Base-by-base conservation (phyloP, 257 asterid species). In the Solanum rostratum region DNA sequence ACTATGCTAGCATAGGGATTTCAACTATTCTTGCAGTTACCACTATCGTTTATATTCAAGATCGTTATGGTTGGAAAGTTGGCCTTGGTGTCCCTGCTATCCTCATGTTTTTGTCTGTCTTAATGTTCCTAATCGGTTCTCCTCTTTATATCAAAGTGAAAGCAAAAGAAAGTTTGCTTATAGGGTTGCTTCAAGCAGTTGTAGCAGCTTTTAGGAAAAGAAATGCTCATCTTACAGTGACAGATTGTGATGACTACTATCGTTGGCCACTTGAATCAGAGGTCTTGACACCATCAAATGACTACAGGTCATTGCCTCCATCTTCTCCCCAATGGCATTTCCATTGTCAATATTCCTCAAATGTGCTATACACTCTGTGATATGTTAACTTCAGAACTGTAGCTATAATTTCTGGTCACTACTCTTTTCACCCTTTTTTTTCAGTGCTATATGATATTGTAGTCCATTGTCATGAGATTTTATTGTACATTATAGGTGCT, bases 191-290 rank as follows among this genome's bases (percentile, higher is more conserved):
- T 52, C 88, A 83, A 86, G 84, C 70, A 37, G 83, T 57, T 70
- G 88, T 81, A 6, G 88, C 87, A 41, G 82, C 87, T 54, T 85
- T 69, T 81, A 68, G 85, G 50, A 85, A 69, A 57, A 85, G 87
- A 81, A 33, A 69, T 6, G 18, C 65, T 3, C 10, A 68, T 68
- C 80, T 22, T 39, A 60, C 62, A 14, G 14, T 24, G 6, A 43
- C 12, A 16, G 33, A 65, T 6, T 50, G 22, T 46, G 76, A 68
- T 69, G 19, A 14, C 11, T 62, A 27, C 59, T 85, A 85, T 83
- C 69, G 70, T 57, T 24, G 13, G 29, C 27, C 57, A 29, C 52
- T 11, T 29, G 74, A 80, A 46, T 60, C 84, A 18, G 66, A 41
- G 59, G 1, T 68, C 29, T 50, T 68, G 11, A 41, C 45, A 6